phyloP scores from a whole-genome alignment of 495 filamentous ascomycete species.

The Penicillium ochrochloron region DNA sequence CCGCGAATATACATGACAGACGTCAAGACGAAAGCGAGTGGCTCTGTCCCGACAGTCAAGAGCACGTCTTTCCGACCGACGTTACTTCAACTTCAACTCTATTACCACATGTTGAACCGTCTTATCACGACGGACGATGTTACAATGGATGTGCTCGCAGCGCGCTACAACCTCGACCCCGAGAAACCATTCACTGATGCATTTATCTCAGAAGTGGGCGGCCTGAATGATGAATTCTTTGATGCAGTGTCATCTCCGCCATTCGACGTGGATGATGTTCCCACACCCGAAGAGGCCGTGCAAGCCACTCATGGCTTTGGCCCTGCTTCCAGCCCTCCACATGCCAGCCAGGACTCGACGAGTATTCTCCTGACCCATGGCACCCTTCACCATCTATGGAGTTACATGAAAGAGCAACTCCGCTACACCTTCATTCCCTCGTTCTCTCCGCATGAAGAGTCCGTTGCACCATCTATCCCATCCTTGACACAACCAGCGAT shows the following conservation, averaged over 20 bases:
- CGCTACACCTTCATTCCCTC: slow-evolving; percentile 60
- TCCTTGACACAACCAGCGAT: slow-evolving; percentile 60
- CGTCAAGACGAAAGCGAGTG: slow-evolving; percentile 77
- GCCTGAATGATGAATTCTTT: slow-evolving; percentile 64
- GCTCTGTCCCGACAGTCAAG: slow-evolving; percentile 62
- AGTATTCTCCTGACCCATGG: slow-evolving; percentile 62
- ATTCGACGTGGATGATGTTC: slow-evolving; percentile 35
- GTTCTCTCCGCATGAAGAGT: slow-evolving; percentile 19
- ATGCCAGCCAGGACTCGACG: slow-evolving; percentile 53
- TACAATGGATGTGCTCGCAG: slow-evolving; percentile 66
- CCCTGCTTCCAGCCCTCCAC: slow-evolving; percentile 17
- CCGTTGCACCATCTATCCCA: slow-evolving; percentile 47
- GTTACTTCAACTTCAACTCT: slow-evolving; percentile 85
- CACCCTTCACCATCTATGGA: slow-evolving; percentile 66
- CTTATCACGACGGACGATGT: slow-evolving; percentile 72
- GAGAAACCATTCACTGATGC: slow-evolving; percentile 70
- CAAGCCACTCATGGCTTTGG: slow-evolving; percentile 12
- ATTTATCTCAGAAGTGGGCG: slow-evolving; percentile 79
- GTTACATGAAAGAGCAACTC: slow-evolving; percentile 68
- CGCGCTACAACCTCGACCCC: slow-evolving; percentile 69
- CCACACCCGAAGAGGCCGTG: slow-evolving; percentile 36
- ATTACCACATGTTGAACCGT: slow-evolving; percentile 80
- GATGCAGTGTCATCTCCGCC: slow-evolving; percentile 43
- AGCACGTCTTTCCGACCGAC: slow-evolving; percentile 75
- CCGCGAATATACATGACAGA: slow-evolving; percentile 77